Evolutionary conservation across 129 eudicot genomes (phyloP).

Genomic region (Artemisia annua): DNA sequence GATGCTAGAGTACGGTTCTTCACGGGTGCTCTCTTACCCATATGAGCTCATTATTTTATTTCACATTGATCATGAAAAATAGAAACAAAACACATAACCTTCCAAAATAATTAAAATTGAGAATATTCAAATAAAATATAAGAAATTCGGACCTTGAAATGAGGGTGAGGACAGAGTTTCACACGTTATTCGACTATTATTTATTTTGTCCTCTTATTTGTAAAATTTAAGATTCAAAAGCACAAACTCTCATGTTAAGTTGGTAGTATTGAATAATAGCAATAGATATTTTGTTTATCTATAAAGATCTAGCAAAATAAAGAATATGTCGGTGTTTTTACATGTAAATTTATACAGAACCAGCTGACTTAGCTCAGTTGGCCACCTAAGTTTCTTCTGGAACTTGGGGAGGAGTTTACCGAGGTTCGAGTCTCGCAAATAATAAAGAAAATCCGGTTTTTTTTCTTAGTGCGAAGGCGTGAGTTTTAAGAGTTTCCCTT

Average conservation of each 20-base stretch:
- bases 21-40: conserved; percentile 21
- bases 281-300: conserved; percentile 6
- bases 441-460: too few species aligned
- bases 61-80: background rate
- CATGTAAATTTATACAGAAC: too few species aligned
- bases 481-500: too few species aligned
- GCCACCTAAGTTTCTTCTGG: too few species aligned
- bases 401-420: too few species aligned
- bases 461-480: too few species aligned
- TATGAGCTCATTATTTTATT: conserved; percentile 12
- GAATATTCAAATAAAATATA: conserved; percentile 1
- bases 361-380: too few species aligned
- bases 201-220: conserved; percentile 9
- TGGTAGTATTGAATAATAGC: conserved; percentile 18
- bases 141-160: conserved; percentile 20
- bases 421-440: too few species aligned
- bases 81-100: background rate
- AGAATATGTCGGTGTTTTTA: too few species aligned
- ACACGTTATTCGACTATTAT: conserved; percentile 37
- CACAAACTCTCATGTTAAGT: conserved; percentile 35
- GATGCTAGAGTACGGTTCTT: conserved; percentile 29
- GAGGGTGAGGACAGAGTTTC: conserved; percentile 40
- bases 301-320: conserved; percentile 15
- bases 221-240: conserved; percentile 12
- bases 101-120: conserved; percentile 9